Percentiles rank a stretch among this genome's conserved stretches.
These are phyloP conservation scores for Candida adriatica DNA, from an alignment of 805 yeast genomes.

Conservation along the genomic window DNA sequence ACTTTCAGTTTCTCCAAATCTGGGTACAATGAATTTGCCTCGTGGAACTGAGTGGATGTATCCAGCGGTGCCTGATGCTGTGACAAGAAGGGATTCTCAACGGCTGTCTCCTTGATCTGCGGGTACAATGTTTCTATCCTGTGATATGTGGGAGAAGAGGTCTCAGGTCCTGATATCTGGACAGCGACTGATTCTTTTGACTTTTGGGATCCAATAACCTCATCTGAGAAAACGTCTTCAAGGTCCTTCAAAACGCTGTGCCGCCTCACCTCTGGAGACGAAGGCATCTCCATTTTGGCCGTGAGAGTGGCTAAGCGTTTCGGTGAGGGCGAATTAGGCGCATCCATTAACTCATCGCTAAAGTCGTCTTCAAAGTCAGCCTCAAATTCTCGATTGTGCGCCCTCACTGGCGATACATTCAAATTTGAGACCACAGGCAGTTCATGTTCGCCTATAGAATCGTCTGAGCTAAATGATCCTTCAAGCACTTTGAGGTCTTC, in stretches of 20 bases:
- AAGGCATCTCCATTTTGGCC: too few relatives aligned
- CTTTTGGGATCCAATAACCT: neutral
- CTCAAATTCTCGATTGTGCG: conserved; percentile 13
- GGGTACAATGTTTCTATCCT: conserved; percentile 18
- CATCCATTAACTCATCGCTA: conserved; percentile 8
- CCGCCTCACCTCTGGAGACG: too few relatives aligned
- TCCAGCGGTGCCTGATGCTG: neutral
- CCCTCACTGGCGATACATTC: conserved; percentile 7
- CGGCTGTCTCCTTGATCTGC: neutral
- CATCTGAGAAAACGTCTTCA: conserved; percentile 8
- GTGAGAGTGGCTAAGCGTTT: too few relatives aligned
- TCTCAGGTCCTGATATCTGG: conserved; percentile 17
- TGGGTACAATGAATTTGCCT: neutral
- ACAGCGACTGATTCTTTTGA: conserved; percentile 1
- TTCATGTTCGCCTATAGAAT: too few relatives aligned
- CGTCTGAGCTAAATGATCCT: conserved; percentile 14
- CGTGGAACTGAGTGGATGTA: neutral
- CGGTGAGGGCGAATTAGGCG: too few relatives aligned
- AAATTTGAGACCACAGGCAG: too few relatives aligned
- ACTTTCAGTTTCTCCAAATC: too few relatives aligned
- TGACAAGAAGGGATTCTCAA: neutral
- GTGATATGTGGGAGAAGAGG: conserved; percentile 25
- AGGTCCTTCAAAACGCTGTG: conserved; percentile 4
- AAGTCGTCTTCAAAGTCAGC: conserved; percentile 15
- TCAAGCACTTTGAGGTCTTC: conserved; percentile 19